A percentile compares a stretch with the other conserved stretches of the same genome.
Evolutionary conservation across 257 asterid genomes (phyloP).

Genomic region (Penstemon barbatus): DNA sequence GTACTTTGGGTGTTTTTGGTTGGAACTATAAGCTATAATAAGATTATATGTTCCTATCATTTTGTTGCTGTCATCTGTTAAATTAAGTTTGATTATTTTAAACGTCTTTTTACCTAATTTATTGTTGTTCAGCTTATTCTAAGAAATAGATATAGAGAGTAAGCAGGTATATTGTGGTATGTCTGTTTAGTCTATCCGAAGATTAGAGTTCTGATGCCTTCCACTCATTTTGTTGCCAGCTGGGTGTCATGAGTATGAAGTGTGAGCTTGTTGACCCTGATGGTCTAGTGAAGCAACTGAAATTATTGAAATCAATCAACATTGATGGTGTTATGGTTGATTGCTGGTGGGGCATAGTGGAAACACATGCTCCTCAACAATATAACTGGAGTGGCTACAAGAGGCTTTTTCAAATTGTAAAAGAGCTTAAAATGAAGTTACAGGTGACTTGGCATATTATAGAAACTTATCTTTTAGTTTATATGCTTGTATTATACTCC

Average conservation of each 20-base stretch:
- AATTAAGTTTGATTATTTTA: conserved; percentile 22
- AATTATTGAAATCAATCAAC: conserved; percentile 66
- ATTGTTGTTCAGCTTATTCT: neutral
- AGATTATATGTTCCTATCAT: conserved; percentile 16
- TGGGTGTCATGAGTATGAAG: conserved; percentile 82
- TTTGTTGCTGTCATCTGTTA: conserved; percentile 23
- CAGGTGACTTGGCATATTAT: conserved; percentile 54
- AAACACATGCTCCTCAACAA: conserved; percentile 85
- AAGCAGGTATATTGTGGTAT: neutral
- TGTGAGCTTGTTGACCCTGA: conserved; percentile 90
- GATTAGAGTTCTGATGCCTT: conserved; percentile 20
- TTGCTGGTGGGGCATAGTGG: conserved; percentile 99
- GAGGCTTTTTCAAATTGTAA: conserved; percentile 72
- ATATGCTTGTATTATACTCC: conserved; percentile 15
- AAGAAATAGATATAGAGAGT: neutral
- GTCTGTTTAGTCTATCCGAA: conserved; percentile 12
- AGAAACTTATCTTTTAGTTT: conserved; percentile 16
- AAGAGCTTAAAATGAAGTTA: conserved; percentile 77
- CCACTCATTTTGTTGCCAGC: conserved; percentile 52
- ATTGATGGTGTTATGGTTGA: conserved; percentile 86
- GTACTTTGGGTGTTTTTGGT: conserved; percentile 20
- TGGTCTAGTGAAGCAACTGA: conserved; percentile 79
- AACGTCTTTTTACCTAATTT: conserved; percentile 11
- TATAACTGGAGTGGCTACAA: conserved; percentile 96
- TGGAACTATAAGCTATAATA: conserved; percentile 14